Conservation (phyloP, 129 eudicot genomes). For the Flaveria bidentis region DNA sequence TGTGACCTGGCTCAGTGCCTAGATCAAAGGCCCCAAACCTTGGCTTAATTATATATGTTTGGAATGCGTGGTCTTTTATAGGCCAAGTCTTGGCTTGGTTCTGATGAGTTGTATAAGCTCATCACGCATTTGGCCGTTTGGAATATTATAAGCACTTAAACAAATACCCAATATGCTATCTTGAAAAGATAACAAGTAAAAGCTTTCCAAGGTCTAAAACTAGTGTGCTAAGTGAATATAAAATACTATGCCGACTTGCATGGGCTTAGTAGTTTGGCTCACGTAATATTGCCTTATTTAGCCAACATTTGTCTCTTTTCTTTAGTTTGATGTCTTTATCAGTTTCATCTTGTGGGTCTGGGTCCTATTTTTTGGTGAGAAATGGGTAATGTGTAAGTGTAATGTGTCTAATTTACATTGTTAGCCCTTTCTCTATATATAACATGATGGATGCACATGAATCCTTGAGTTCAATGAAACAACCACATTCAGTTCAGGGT, state of each 20-base stretch:
- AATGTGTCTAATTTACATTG: neutral
- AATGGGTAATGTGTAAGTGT: neutral
- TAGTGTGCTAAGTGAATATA: neutral
- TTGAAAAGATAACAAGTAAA: too few relatives aligned
- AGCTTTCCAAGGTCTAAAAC: neutral
- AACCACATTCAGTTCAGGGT: too few relatives aligned
- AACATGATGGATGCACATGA: too few relatives aligned
- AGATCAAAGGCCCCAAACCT: too few relatives aligned
- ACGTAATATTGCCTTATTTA: neutral
- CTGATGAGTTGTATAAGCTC: neutral
- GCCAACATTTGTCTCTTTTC: neutral
- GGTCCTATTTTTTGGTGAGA: neutral
- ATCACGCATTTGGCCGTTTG: neutral
- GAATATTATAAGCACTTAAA: neutral
- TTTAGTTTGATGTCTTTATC: neutral
- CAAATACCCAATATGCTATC: neutral
- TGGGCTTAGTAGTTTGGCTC: neutral
- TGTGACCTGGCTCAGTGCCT: too few relatives aligned
- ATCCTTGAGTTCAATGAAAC: too few relatives aligned
- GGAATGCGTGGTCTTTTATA: neutral
- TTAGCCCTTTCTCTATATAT: neutral
- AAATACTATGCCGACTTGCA: neutral
- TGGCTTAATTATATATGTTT: neutral
- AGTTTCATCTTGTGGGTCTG: constrained; percentile 8
- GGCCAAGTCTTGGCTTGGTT: neutral